Evolutionary conservation across 2,329 filamentous ascomycete genomes (phyloP).

Genomic region (Cladorrhinum sp.): DNA sequence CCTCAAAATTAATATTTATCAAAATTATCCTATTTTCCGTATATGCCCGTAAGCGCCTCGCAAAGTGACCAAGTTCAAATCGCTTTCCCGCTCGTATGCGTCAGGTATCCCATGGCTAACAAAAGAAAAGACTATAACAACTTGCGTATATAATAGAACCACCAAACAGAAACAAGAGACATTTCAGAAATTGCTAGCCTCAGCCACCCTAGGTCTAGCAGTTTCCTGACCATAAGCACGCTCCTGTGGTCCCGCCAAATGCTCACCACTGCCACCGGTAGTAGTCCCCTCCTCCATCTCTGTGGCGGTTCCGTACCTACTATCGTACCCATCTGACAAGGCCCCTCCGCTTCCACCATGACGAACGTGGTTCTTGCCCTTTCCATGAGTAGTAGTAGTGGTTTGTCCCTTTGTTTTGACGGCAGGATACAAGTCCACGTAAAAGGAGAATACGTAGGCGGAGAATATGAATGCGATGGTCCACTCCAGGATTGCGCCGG

Average conservation of each 20-base stretch:
- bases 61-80: too few species aligned
- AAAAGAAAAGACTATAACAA: too few species aligned
- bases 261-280: constrained; percentile 1
- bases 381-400: neutral
- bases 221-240: neutral
- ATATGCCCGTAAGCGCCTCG: neutral
- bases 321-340: neutral
- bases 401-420: constrained; percentile 47
- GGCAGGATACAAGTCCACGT: constrained; percentile 82
- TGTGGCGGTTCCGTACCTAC: constrained; percentile 2
- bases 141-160: too few species aligned
- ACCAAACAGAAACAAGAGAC: neutral
- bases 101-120: neutral
- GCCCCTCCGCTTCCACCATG: neutral
- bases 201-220: neutral
- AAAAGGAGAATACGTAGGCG: constrained; percentile 83
- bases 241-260: neutral
- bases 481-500: constrained; percentile 77
- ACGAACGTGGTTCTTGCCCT: too few species aligned
- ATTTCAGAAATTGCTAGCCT: neutral
- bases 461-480: constrained; percentile 79
- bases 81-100: too few species aligned
- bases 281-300: constrained; percentile 21
- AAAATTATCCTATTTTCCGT: neutral
- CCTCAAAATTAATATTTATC: too few species aligned